phyloP scores from a whole-genome alignment of 306 rosid species.

The Trifolium pratense region DNA sequence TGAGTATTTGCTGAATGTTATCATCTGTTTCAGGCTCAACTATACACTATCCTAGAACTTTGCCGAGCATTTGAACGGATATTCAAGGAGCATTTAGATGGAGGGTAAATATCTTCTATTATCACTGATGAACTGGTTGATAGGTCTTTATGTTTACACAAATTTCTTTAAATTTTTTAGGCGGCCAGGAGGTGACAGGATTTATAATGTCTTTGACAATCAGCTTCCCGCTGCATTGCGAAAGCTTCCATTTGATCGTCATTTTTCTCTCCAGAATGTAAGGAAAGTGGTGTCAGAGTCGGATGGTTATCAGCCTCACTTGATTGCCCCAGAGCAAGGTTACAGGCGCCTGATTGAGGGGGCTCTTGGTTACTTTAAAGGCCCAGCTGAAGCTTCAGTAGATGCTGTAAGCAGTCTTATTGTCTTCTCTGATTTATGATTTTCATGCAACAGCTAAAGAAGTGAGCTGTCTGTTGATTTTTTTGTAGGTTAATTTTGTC shows the following conservation, averaged over 20 bases:
- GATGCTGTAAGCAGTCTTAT: conserved; percentile 74
- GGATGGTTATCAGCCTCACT: conserved; percentile 98
- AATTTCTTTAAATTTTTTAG: conserved; percentile 44
- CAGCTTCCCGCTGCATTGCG: conserved; percentile 97
- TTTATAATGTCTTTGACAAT: conserved; percentile 59
- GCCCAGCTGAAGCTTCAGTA: conserved; percentile 98
- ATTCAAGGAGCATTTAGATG: conserved; percentile 98
- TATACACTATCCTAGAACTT: conserved; percentile 88
- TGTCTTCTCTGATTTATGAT: conserved; percentile 1
- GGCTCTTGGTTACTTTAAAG: conserved; percentile 79
- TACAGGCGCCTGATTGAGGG: conserved; percentile 90
- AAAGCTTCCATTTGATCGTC: conserved; percentile 96
- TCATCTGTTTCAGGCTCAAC: conserved; percentile 71
- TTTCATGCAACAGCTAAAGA: background rate
- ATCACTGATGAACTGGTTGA: conserved; percentile 14
- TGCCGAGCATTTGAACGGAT: conserved; percentile 96
- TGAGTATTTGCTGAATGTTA: conserved; percentile 29
- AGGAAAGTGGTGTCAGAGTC: conserved; percentile 92
- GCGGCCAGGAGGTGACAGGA: conserved; percentile 95
- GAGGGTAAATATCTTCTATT: conserved; percentile 67
- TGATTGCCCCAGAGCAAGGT: conserved; percentile 99
- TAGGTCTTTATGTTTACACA: conserved; percentile 18
- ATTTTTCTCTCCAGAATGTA: conserved; percentile 86
- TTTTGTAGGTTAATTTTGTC: conserved; percentile 84
- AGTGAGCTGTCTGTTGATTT: conserved; percentile 33